Percentiles rank a stretch among this genome's conserved stretches.
Evolutionary conservation across 1,139 yeast species (phyloP).

Genomic region (Pichia sp.): DNA sequence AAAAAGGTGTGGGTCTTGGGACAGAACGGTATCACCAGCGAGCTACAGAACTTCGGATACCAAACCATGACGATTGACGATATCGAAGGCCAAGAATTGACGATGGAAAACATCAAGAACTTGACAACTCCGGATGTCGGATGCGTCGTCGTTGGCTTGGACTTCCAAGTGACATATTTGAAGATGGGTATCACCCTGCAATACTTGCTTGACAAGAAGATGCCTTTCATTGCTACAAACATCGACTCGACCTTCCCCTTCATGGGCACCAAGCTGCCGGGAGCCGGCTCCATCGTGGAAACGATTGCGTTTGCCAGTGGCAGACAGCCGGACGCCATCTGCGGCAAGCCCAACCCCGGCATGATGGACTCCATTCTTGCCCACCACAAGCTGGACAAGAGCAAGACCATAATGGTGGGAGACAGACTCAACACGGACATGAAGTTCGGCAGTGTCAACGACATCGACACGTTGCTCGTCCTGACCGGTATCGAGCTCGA

Average conservation of each 20-base stretch:
- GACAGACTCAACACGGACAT: slow-evolving; percentile 95
- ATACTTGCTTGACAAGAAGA: slow-evolving; percentile 64
- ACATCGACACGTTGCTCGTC: slow-evolving; percentile 79
- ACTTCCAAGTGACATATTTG: slow-evolving; percentile 72
- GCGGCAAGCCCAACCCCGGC: slow-evolving; percentile 89
- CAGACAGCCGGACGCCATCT: slow-evolving; percentile 58
- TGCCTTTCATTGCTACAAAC: slow-evolving; percentile 91
- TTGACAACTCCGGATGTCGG: slow-evolving; percentile 74
- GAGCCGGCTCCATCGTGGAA: slow-evolving; percentile 92
- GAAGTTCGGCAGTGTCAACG: slow-evolving; percentile 86
- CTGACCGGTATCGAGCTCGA: slow-evolving; percentile 88
- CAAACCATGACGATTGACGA: slow-evolving; percentile 45
- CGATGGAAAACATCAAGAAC: slow-evolving; percentile 48
- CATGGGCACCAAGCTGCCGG: slow-evolving; percentile 81
- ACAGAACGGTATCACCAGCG: slow-evolving; percentile 76
- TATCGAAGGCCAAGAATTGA: slow-evolving; percentile 35
- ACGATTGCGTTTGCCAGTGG: slow-evolving; percentile 76
- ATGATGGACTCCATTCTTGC: slow-evolving; percentile 92
- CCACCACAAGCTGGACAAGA: slow-evolving; percentile 55
- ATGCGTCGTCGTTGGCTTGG: slow-evolving; percentile 88
- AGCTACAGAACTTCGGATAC: slow-evolving; percentile 66
- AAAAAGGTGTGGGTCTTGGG: slow-evolving; percentile 87
- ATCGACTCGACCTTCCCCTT: slow-evolving; percentile 94
- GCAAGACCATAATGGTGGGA: slow-evolving; percentile 86
- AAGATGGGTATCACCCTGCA: slow-evolving; percentile 81